Evolutionary conservation across 768 basidiomycete species (phyloP), one percentile per base, ranked within the genome.

Genomic region (Ramaria rubella): DNA sequence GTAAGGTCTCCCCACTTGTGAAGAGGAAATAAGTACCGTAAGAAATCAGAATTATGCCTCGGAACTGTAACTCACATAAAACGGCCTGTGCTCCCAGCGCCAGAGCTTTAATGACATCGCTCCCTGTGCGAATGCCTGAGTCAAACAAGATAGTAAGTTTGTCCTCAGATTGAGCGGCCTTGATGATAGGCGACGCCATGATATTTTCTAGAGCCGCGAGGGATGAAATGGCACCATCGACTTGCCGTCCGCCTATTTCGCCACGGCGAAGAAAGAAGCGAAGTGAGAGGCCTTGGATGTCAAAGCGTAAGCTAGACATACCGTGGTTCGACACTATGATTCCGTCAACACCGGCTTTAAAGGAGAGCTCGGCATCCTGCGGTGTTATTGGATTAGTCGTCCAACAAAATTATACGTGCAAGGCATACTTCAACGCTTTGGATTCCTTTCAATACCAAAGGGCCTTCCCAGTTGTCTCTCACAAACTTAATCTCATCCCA

Each of bases 81-180:
- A 94, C 83, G 7, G 75, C 90, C 62, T 94, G 85, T 7, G 93
- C 92, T 40, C 93, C 91, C 0, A 94, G 75, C 1, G 90, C 90
- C 27, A 94, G 70, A 0, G 93, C 92, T 68, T 90, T 89, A 69
- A 91, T 76, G 45, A 93, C 80, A 60, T 95, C 93, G 43, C 82
- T 80, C 11, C 89, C 92, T 0, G 85, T 87, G 43, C 92, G 81
- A 58, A 94, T 85, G 6, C 92, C 90, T 11, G 64, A 68, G 59
- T 72, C 50, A 83, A 91, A 90, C 3, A 94, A 71, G 33, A 93
- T 70, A 1, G 85, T 83, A 36, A 90, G 68, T 56, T 78, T 78
- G 1, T 86, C 86, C 12, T 75, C 68, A 5, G 65, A 65, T 64
- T 88, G 85, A 0, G 85, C 85, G 4, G 69, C 73, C 49, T 70